phyloP scores from a whole-genome alignment of 208 protist species.

The Leishmania martiniquensis region DNA sequence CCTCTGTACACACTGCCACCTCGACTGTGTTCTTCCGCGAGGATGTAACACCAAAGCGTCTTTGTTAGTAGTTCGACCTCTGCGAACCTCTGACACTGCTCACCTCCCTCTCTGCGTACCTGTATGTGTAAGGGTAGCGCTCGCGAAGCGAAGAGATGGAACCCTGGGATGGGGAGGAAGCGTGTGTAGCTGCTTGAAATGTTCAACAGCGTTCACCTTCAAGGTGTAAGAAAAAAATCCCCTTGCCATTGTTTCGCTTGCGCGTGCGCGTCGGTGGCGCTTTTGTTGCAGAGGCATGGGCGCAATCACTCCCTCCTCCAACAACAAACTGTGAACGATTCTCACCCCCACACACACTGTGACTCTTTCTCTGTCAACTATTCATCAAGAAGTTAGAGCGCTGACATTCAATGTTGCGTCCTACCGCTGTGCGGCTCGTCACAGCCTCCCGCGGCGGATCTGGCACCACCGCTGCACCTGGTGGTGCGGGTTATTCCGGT shows the following conservation, averaged over 20 bases:
- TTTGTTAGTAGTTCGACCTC: not conserved
- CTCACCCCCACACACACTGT: not conserved
- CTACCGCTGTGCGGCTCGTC: conserved; percentile 3
- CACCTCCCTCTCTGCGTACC: not conserved
- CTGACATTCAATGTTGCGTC: conserved; percentile 11
- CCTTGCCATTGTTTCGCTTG: not conserved
- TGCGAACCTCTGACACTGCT: not conserved
- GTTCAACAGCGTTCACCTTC: not conserved
- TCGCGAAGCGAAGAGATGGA: not conserved
- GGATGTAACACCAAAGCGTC: not conserved
- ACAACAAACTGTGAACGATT: not conserved
- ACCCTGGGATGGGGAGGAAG: not conserved
- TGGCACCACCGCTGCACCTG: not conserved
- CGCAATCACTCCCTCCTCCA: not conserved
- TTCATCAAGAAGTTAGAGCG: not conserved
- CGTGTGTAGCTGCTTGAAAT: not conserved
- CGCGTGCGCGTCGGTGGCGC: not conserved
- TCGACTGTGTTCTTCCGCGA: not conserved
- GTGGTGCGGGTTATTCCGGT: conserved; percentile 6
- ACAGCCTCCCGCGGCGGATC: not conserved
- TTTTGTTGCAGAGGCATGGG: not conserved
- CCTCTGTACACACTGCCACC: no score
- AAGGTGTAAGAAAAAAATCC: not conserved
- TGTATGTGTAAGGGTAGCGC: not conserved
- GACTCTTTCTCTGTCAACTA: not conserved